Evolutionary conservation across 139 green algal genomes (phyloP).

Genomic region (Picochlorum costavermella): DNA sequence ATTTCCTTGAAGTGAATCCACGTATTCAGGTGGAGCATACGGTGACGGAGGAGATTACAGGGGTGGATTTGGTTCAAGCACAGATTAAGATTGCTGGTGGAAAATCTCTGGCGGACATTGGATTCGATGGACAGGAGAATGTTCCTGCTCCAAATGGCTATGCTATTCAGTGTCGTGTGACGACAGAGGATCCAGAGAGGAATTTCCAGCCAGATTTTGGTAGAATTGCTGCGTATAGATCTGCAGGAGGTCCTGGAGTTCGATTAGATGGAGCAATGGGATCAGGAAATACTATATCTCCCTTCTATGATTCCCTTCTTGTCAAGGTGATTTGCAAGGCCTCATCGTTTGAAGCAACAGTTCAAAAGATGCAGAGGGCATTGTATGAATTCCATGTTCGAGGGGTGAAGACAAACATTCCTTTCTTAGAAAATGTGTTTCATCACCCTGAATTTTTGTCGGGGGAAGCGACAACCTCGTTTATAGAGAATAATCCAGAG

Average conservation of each 20-base stretch:
- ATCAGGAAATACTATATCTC: constrained; percentile 65
- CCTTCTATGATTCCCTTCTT: constrained; percentile 85
- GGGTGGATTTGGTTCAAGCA: constrained; percentile 85
- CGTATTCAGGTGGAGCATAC: constrained; percentile 96
- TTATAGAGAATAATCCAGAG: constrained; percentile 72
- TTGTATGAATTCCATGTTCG: constrained; percentile 84
- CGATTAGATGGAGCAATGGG: constrained; percentile 78
- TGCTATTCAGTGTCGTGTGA: constrained; percentile 93
- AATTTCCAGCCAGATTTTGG: constrained; percentile 89
- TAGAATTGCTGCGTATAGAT: constrained; percentile 67
- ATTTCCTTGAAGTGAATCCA: constrained; percentile 98
- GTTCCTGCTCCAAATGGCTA: constrained; percentile 63
- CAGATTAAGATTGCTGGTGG: constrained; percentile 88
- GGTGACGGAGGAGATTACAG: constrained; percentile 92
- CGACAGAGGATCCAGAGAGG: constrained; percentile 79
- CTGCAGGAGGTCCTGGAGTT: constrained; percentile 78
- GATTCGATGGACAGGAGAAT: constrained; percentile 53
- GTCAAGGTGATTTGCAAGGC: constrained; percentile 73
- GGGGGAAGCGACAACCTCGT: constrained; percentile 60
- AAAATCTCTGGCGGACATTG: constrained; percentile 62
- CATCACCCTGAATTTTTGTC: constrained; percentile 74
- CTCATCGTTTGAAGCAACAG: constrained; percentile 59
- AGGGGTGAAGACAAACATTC: constrained; percentile 91
- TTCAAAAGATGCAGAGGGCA: constrained; percentile 81
- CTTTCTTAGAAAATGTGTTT: constrained; percentile 87